phyloP scores from a whole-genome alignment of 2,329 filamentous ascomycete genomes.

The Elsinoe necatrix region DNA sequence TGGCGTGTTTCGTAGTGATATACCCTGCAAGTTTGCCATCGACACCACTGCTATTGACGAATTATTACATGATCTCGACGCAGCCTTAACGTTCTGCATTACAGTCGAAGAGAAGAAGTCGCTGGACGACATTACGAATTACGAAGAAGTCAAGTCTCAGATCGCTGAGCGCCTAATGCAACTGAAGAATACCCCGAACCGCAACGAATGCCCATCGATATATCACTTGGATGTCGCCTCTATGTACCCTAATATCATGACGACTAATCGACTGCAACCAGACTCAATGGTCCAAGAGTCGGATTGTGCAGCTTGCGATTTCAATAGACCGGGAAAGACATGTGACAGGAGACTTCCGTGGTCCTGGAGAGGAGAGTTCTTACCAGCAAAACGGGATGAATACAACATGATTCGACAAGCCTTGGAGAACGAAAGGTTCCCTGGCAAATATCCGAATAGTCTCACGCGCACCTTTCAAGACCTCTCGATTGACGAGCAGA shows the following conservation, averaged over 20 bases:
- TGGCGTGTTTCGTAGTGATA: constrained; percentile 91
- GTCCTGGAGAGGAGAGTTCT: constrained; percentile 96
- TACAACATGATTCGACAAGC: constrained; percentile 98
- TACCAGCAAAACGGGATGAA: constrained; percentile 91
- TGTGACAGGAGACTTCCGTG: constrained; percentile 91
- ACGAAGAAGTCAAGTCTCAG: constrained; percentile 62
- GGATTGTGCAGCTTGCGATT: constrained; percentile 94
- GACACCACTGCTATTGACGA: constrained; percentile 85
- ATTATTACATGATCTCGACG: constrained; percentile 74
- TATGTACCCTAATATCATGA: constrained; percentile 99
- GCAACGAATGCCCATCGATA: constrained; percentile 78
- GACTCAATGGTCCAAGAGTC: constrained; percentile 99
- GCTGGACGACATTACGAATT: constrained; percentile 43
- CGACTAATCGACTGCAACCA: constrained; percentile 90
- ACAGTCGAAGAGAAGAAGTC: constrained; percentile 46
- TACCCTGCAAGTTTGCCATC: constrained; percentile 88
- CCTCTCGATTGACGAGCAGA: constrained; percentile 72
- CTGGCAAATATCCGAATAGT: constrained; percentile 63
- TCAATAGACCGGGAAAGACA: constrained; percentile 94
- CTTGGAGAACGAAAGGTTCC: constrained; percentile 86
- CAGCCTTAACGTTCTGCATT: constrained; percentile 74
- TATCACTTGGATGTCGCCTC: constrained; percentile 98
- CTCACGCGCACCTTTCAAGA: constrained; percentile 72
- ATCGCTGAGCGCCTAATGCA: constrained; percentile 63
- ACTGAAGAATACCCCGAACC: constrained; percentile 74